Percentiles rank a stretch among this genome's conserved stretches.
phyloP scores from a whole-genome alignment of 495 filamentous ascomycete genomes.

The Aspergillus homomorphus region DNA sequence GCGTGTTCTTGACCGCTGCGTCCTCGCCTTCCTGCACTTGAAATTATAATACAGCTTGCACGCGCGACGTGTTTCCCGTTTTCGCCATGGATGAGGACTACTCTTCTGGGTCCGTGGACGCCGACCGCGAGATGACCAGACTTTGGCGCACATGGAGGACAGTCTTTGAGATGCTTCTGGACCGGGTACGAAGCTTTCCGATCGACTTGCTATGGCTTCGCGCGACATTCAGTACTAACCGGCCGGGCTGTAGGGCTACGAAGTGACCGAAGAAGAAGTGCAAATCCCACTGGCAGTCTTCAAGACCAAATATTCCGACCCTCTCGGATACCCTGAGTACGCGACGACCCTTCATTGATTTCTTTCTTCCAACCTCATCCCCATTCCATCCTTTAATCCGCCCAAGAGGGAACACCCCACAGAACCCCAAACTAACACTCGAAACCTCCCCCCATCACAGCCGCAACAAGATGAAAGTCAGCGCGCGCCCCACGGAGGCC shows the following conservation, averaged over 20 bases:
- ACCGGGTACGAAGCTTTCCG: constrained; percentile 57
- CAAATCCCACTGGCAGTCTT: constrained; percentile 77
- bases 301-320: constrained; percentile 58
- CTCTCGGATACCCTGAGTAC: constrained; percentile 70
- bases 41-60: background rate
- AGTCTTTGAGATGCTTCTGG: constrained; percentile 81
- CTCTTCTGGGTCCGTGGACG: constrained; percentile 45
- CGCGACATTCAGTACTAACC: constrained; percentile 2
- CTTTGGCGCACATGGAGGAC: constrained; percentile 89
- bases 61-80: constrained; percentile 17
- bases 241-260: constrained; percentile 70
- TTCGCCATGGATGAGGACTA: constrained; percentile 54
- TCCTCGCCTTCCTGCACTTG: background rate
- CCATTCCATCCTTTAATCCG: no score
- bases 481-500: constrained; percentile 70
- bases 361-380: background rate
- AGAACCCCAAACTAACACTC: constrained; percentile 4
- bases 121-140: constrained; percentile 64
- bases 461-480: constrained; percentile 79
- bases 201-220: background rate
- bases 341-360: constrained; percentile 24
- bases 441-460: constrained; percentile 49
- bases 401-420: no score
- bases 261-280: constrained; percentile 84
- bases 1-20: constrained; percentile 9